These are phyloP conservation scores for Vicia sativa DNA, from an alignment of 306 rosid species.

Conservation along the genomic window DNA sequence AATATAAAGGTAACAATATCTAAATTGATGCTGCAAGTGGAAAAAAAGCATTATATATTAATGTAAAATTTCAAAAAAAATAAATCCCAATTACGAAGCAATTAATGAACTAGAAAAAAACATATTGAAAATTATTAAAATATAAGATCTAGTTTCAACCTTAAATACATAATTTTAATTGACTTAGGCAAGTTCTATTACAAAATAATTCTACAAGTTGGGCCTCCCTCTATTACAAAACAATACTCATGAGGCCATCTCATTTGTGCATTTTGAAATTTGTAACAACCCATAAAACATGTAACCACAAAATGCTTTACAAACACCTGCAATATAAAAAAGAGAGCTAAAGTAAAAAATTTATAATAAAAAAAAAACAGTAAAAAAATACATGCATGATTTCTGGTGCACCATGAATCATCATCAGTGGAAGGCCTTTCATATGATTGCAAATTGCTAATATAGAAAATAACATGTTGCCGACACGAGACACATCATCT, in stretches of 20 bases:
- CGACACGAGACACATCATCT: slow-evolving; percentile 32
- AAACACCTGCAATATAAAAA: neutral
- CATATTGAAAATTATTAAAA: neutral
- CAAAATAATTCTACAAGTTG: neutral
- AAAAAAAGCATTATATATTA: neutral
- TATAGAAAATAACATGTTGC: slow-evolving; percentile 36
- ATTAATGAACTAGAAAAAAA: too few relatives aligned
- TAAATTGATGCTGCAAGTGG: neutral
- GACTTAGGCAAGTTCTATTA: neutral
- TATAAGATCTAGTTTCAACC: neutral
- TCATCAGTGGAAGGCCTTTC: slow-evolving; percentile 12
- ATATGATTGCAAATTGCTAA: neutral
- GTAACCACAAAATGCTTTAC: neutral
- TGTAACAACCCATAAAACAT: neutral
- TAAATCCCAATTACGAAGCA: neutral
- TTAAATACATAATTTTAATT: neutral
- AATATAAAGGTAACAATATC: neutral
- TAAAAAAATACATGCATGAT: neutral
- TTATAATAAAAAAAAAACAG: slow-evolving; percentile 21
- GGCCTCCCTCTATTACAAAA: neutral
- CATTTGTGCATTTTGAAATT: too few relatives aligned
- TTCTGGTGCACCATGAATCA: slow-evolving; percentile 28
- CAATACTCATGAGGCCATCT: neutral
- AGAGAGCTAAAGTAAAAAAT: slow-evolving; percentile 7
- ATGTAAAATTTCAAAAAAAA: neutral